These are phyloP conservation scores for Rhodotorula glutinis DNA, from an alignment of 1,284 basidiomycete species.

Conservation along the genomic window DNA sequence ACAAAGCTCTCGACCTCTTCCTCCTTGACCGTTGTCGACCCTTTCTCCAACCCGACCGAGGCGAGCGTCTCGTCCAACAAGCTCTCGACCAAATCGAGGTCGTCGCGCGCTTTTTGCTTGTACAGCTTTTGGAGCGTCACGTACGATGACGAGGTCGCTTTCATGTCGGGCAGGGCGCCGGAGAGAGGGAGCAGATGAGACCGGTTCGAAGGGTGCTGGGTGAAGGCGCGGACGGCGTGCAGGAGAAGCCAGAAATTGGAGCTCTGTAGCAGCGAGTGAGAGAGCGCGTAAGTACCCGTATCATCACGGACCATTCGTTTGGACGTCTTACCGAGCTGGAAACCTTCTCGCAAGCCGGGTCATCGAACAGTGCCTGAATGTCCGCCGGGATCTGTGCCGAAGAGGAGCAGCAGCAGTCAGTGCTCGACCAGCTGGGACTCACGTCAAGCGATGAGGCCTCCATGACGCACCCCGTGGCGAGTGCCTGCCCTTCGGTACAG, in stretches of 20 bases:
- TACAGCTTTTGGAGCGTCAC: slow-evolving; percentile 75
- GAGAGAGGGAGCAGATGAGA: slow-evolving; percentile 59
- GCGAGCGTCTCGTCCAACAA: slow-evolving; percentile 46
- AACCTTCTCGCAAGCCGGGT: slow-evolving; percentile 55
- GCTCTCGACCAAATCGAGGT: slow-evolving; percentile 54
- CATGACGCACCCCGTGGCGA: slow-evolving; percentile 73
- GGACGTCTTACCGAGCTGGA: slow-evolving; percentile 46
- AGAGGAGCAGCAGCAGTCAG: too few species aligned
- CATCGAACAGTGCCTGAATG: slow-evolving; percentile 62
- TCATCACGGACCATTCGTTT: too few species aligned
- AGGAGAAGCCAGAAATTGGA: slow-evolving; percentile 83
- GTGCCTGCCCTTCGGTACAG: slow-evolving; percentile 41
- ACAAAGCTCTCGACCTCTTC: slow-evolving; percentile 74
- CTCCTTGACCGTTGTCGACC: slow-evolving; percentile 49
- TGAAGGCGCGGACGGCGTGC: slow-evolving; percentile 64
- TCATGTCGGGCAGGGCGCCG: slow-evolving; percentile 88
- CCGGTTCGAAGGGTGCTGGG: slow-evolving; percentile 55
- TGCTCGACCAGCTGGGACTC: too few species aligned
- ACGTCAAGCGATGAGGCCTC: background rate
- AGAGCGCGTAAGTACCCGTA: too few species aligned
- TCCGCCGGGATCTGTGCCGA: slow-evolving; percentile 63
- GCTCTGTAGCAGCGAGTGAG: slow-evolving; percentile 44
- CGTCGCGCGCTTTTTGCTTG: slow-evolving; percentile 65
- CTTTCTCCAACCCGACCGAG: slow-evolving; percentile 47
- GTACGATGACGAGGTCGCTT: slow-evolving; percentile 79